Base-by-base conservation (phyloP, 2,329 filamentous ascomycete genomes). In the Pseudocercospora eumusae region DNA sequence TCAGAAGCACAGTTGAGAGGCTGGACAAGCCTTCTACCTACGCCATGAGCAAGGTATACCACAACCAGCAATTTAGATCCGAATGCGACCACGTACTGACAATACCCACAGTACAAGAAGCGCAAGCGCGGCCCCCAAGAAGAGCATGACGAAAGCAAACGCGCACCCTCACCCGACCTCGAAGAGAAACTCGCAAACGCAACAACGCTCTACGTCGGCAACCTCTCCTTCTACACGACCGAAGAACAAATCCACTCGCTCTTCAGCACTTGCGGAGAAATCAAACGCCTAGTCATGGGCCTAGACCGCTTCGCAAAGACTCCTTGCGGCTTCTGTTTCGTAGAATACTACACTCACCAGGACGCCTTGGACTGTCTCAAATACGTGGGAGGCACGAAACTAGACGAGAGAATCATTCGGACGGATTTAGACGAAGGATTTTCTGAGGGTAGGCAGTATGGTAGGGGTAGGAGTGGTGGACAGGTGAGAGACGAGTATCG, bases 361-460 rank as follows among this genome's bases (percentile, higher is more conserved):
- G 95, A 99, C 77, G 95, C 95, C 8, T 84, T 99, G 55, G 95
- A 99, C 76, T 98, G 93, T 79, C 88, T 99, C 88, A 99, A 98
- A 80, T 99, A 98, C 76, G 89, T 99, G 72, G 95, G 95, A 60
- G 95, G 95, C 61, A 99, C 95, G 36, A 99, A 99, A 81, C 85
- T 99, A 50, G 95, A 99, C 77, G 95, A 99, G 83, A 88, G 95
- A 70, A 89, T 99, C 74, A 97, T 99, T 74, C 85, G 95, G 63
- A 96, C 93, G 23, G 95, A 99, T 80, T 78, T 98, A 54, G 95
- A 99, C 74, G 93, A 96, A 31, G 95, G 95, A 2, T 99, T 99
- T 70, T 88, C 93, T 69, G 95, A 99, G 80, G 95, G 95, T 6
- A 86, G 95, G 64, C 95, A 99, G 80, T 99, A 97, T 76, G 95